phyloP scores from a whole-genome alignment of 1,284 basidiomycete genomes.

The Apiotrichum gamsii region DNA sequence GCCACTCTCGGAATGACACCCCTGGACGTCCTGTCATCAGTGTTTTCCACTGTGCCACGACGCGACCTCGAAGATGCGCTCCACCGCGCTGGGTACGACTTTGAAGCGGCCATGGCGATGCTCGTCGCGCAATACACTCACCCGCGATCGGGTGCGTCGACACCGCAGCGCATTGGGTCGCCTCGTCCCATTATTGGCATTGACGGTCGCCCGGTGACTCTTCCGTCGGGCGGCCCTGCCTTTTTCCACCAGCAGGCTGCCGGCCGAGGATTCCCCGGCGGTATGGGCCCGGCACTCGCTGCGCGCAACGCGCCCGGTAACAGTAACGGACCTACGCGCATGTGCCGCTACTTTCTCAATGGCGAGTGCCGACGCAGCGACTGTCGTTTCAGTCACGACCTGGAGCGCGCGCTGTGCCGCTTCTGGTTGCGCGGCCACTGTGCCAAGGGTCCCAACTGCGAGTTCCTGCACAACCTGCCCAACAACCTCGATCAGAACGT shows the following conservation, averaged over 20 bases:
- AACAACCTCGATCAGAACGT: slow-evolving; percentile 49
- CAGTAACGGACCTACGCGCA: slow-evolving; percentile 50
- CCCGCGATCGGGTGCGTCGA: slow-evolving; percentile 41
- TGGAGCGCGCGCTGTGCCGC: slow-evolving; percentile 86
- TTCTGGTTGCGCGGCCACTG: slow-evolving; percentile 98
- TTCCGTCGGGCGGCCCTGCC: slow-evolving; percentile 22
- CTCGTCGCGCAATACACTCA: slow-evolving; percentile 62
- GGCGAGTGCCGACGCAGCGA: slow-evolving; percentile 94
- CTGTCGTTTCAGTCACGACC: slow-evolving; percentile 91
- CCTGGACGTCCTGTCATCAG: slow-evolving; percentile 87
- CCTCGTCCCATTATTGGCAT: slow-evolving; percentile 33
- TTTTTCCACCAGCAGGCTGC: slow-evolving; percentile 36
- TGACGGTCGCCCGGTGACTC: slow-evolving; percentile 21
- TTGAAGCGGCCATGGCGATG: slow-evolving; percentile 89
- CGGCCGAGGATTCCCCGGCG: slow-evolving; percentile 31
- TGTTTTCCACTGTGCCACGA: slow-evolving; percentile 81
- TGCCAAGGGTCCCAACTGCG: slow-evolving; percentile 74
- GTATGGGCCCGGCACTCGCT: slow-evolving; percentile 29
- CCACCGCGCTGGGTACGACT: slow-evolving; percentile 80
- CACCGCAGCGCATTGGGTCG: slow-evolving; percentile 37
- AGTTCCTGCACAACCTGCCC: slow-evolving; percentile 80
- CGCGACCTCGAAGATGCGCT: slow-evolving; percentile 91
- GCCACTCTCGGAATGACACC: slow-evolving; percentile 80
- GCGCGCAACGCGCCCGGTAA: slow-evolving; percentile 51
- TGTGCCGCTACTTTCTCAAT: slow-evolving; percentile 92